A percentile compares a stretch with the other conserved stretches of the same genome.
Evolutionary conservation across 345 rosid genomes (phyloP).

Genomic region (Hibiscus trionum): DNA sequence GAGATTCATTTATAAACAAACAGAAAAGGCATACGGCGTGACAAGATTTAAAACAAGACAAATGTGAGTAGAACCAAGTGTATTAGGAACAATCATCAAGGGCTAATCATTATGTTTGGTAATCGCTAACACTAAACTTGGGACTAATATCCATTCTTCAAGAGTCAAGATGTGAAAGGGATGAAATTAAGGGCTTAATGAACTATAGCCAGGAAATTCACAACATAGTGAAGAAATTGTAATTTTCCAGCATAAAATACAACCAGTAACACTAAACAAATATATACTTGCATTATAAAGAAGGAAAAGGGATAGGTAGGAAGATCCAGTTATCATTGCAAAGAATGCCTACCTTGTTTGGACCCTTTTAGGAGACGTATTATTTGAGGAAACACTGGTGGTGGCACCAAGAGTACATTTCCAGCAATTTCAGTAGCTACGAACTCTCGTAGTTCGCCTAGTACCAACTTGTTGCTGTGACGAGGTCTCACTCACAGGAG

Average conservation of each 20-base stretch:
- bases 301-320: neutral
- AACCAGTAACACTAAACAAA: neutral
- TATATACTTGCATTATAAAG: neutral
- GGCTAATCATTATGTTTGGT: neutral
- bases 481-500: neutral
- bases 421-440: neutral
- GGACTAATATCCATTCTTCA: neutral
- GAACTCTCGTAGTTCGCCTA: neutral
- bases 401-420: neutral
- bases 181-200: neutral
- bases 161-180: neutral
- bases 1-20: neutral
- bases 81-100: neutral
- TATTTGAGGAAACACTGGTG: too few relatives aligned
- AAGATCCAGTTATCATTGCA: neutral
- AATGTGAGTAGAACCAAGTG: neutral
- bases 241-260: neutral
- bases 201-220: neutral
- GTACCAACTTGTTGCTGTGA: neutral
- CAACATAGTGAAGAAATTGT: neutral
- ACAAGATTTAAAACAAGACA: neutral
- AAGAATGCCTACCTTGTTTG: constrained; percentile 4
- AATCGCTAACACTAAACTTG: neutral
- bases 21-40: neutral
- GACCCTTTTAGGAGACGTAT: neutral